Base-by-base conservation (phyloP, 2,329 filamentous ascomycete species). In the Botrytis porri region DNA sequence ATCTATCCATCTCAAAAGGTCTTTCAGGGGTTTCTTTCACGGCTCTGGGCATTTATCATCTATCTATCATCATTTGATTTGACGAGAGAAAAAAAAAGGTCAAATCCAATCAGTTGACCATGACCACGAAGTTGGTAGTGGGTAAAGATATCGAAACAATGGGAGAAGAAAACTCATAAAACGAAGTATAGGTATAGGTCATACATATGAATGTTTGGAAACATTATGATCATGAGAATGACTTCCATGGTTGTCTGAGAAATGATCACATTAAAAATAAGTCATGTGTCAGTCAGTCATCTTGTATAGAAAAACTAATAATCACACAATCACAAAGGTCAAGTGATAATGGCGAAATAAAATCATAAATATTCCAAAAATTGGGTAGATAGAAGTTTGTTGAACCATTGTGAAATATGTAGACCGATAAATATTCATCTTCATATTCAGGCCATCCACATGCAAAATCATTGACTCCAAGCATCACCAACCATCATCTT, bases 401-500 rank as follows among this genome's bases (percentile, higher is more conserved):
- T 61, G 22, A 29, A 35, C 35, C 51, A 57, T 57, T 57, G 48
- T 57, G 51, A 57, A 18, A 29, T 18, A 57, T 57, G 51, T 70
- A 61, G 62, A 70, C 45, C 18, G 69, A 48, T 35, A 63, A 12
- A 45, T 48, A 37, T 63, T 61, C 66, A 69, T 63, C 59, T 32
- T 62, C 37, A 70, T 63, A 48, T 70, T 63, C 43, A 70, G 39
- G 54, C 41, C 37, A 16, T 41, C 41, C 57, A 48, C 32, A 45
- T 57, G n/a, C 7, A 29, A 51, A 39, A 16, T n/a, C 45, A 22
- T 25, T 35, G 51, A 14, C 63, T 25, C 22, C 22, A 35, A 48
- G 22, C 20, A 65, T 45, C 29, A 37, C 43, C 43, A 51, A 35
- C 37, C 63, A 51, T 66, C 63, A 51, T 51, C 35, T n/a, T 29